Base-by-base conservation (phyloP, 495 filamentous ascomycete genomes). In the Hypoxylon fragiforme region DNA sequence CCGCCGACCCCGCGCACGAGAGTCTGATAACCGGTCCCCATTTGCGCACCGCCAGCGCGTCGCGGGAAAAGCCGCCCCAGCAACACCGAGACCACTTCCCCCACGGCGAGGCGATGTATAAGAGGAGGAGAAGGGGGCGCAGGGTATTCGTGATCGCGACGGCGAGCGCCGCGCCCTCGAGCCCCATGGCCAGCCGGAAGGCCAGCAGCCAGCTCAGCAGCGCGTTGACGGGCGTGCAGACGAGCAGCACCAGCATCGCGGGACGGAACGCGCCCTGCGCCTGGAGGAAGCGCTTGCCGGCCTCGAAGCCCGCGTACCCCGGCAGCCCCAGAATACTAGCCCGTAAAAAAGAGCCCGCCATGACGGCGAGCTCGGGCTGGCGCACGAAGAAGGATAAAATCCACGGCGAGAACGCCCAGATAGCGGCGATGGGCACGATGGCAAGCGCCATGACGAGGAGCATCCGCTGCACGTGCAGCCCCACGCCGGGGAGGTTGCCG, bases 191-290 rank as follows among this genome's bases (percentile, higher is more conserved):
- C 15, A 83, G 61, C 48, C 70, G 63, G 82, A 87, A 89, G 32
- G 89, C 86, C 50, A 91, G 85, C 20, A 86, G 67, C 80, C 85
- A 91, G 64, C 89, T 88, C 71, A 90, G 73, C 12, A 89, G 73
- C 0, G 81, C 85, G 65, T 90, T 90, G 19, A 88, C 63, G 5
- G 87, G 87, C 2, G 86, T 83, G 49, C 85, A 87, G 44, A 91
- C 69, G 4, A 90, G 62, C 21, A 90, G 71, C 6, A 87, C 80
- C 46, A 85, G 84, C 34, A 87, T 71, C 9, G 82, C 85, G 1
- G 84, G 85, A 11, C 78, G 80, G 65, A 91, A 91, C 3, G 86
- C 66, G 8, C 87, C 87, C 62, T 90, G 87, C 0, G 87, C 86
- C 64, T 90, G 87, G 3, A 88, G 72, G 63, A 85, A 91, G 20